Conservation (phyloP, 805 yeast genomes). For the Spathaspora arborariae region DNA sequence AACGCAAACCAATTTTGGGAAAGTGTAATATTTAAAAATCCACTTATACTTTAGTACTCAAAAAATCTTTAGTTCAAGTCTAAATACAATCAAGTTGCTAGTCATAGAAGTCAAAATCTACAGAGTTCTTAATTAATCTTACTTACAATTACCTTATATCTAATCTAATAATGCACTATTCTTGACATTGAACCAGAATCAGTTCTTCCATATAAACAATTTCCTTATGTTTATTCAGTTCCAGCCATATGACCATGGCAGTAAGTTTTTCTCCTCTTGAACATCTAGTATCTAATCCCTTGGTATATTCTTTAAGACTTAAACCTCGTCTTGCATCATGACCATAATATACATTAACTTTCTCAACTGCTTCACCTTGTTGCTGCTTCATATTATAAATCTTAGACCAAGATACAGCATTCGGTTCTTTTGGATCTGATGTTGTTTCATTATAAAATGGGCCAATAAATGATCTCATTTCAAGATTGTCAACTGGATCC, state of each 20-base stretch:
- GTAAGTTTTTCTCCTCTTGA: constrained; percentile 67
- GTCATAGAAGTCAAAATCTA: no score
- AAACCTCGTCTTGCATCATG: constrained; percentile 85
- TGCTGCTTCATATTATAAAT: constrained; percentile 48
- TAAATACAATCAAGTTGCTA: not conserved
- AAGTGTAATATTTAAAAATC: no score
- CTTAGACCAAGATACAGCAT: constrained; percentile 53
- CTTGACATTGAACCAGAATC: constrained; percentile 16
- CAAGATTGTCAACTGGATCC: constrained; percentile 58
- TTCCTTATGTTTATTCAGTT: constrained; percentile 10
- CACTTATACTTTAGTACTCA: no score
- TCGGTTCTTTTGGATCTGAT: constrained; percentile 35
- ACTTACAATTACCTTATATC: no score
- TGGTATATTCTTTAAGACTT: constrained; percentile 57
- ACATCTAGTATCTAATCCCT: constrained; percentile 84
- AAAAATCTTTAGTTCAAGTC: no score
- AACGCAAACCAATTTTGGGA: no score
- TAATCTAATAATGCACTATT: not conserved
- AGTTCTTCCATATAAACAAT: constrained; percentile 20
- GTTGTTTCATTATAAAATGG: constrained; percentile 60
- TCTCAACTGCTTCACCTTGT: constrained; percentile 25
- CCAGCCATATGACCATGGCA: constrained; percentile 52
- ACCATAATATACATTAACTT: constrained; percentile 59
- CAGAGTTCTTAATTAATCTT: no score
- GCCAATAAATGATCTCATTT: constrained; percentile 65